A percentile compares a stretch with the other conserved stretches of the same genome.
phyloP scores from a whole-genome alignment of 306 rosid genomes.

The Castanea crenata region DNA sequence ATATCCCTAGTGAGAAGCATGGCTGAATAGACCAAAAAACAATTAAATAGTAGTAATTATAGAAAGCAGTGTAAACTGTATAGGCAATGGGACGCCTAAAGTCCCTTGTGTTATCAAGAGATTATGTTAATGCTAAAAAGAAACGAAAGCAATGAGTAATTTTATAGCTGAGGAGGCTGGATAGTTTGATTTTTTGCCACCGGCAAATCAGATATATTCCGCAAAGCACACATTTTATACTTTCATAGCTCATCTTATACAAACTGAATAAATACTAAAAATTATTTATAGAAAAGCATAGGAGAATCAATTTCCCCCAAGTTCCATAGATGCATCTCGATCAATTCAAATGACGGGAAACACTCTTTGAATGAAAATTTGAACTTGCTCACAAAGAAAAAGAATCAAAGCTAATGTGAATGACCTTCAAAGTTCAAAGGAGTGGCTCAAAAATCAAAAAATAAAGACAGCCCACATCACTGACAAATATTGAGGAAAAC shows the following conservation, averaged over 20 bases:
- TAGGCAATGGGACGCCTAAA: not conserved
- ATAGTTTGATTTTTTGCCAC: too few species aligned
- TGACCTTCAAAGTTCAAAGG: conserved; percentile 37
- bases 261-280: not conserved
- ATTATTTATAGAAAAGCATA: not conserved
- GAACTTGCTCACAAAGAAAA: conserved; percentile 29
- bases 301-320: not conserved
- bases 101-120: not conserved
- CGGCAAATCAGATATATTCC: not conserved
- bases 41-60: not conserved
- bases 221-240: not conserved
- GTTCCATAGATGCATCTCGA: not conserved
- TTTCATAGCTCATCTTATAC: not conserved
- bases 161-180: too few species aligned
- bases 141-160: too few species aligned
- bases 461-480: conserved; percentile 33
- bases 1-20: conserved; percentile 9
- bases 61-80: not conserved
- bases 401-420: conserved; percentile 40
- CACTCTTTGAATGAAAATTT: conserved; percentile 26
- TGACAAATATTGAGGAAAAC: conserved; percentile 55
- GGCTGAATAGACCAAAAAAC: not conserved
- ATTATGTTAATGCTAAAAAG: too few species aligned
- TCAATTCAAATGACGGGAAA: not conserved
- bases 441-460: conserved; percentile 50